These are phyloP conservation scores for Vitis hybrid DNA, from an alignment of 177 flowering plant genomes.

Conservation along the genomic window DNA sequence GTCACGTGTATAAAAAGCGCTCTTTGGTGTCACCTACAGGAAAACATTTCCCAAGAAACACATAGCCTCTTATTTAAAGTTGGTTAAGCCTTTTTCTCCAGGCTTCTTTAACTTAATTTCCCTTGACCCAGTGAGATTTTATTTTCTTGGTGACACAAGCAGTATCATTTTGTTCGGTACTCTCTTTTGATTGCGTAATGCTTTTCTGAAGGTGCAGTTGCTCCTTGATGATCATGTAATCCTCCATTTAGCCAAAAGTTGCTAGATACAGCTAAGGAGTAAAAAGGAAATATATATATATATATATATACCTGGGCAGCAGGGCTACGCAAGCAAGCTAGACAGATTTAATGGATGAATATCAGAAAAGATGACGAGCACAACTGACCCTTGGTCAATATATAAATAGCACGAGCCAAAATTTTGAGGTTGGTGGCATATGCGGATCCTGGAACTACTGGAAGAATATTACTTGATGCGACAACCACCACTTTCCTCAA, in stretches of 20 bases:
- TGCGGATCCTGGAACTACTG: conserved; percentile 3
- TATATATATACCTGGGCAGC: too few relatives aligned
- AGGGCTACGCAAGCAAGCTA: too few relatives aligned
- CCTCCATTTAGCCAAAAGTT: background rate
- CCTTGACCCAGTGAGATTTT: conserved; percentile 10
- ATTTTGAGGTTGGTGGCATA: background rate
- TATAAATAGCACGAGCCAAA: too few relatives aligned
- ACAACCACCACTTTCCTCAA: background rate
- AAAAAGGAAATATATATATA: too few relatives aligned
- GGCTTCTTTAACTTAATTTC: background rate
- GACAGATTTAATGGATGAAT: background rate
- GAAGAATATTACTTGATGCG: conserved; percentile 27
- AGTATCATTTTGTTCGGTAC: conserved; percentile 7
- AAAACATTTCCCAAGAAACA: background rate
- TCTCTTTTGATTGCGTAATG: conserved; percentile 10
- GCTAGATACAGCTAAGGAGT: too few relatives aligned
- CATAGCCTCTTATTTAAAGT: background rate
- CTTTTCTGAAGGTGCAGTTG: background rate
- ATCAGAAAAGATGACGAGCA: background rate
- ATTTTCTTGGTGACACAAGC: conserved; percentile 22
- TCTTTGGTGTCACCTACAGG: background rate
- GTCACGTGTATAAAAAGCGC: too few relatives aligned
- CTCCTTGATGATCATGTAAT: background rate
- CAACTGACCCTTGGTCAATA: too few relatives aligned
- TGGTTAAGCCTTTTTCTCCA: background rate